Base-by-base conservation (phyloP, 371 early-diverging fungal species). In the Smittium culicis region DNA sequence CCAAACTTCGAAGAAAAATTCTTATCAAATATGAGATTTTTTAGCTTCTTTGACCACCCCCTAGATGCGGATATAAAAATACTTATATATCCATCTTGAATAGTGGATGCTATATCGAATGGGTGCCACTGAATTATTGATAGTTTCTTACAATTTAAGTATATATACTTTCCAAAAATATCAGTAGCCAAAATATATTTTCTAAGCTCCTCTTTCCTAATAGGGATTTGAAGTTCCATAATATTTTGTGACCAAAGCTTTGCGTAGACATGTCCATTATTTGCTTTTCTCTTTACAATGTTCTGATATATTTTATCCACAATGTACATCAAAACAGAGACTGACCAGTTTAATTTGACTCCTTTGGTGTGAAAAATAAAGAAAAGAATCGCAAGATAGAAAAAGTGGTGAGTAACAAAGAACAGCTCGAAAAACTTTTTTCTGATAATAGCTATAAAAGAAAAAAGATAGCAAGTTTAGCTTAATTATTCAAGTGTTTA, bases 31-130 rank as follows among this genome's bases (percentile, higher is more conserved):
- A 64, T 34, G 5, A 34, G 17, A 5, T 25, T 35, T 5, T n/a
- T 45, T 20, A 64, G 17, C 29, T 35, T 64, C 3, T 45, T 2
- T 2, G 33, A 3, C 65, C 65, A 64, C 17, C 54, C 65, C 45
- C 45, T 20, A 20, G 29, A n/a, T 27, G 27, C 28, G 2, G 11
- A 16, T 17, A 64, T 30, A 27, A 64, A 28, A 17, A 64, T 16
- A 45, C 65, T 64, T 35, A 45, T 64, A 69, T 85, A 89, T 65
- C 83, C 84, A 68, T 91, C 91, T 72, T 88, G 82, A 0, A 90
- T 91, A 20, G 88, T 85, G 27, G 88, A 88, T 28, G 93, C 90
- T 34, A 92, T 79, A 25, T 91, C 91, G 73, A 90, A 91, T 1
- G 93, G 92, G 71, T 92, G 93, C 89, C 89, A 91, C 72, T 92